Base-by-base conservation (phyloP, 345 rosid species). In the Acer negundo region DNA sequence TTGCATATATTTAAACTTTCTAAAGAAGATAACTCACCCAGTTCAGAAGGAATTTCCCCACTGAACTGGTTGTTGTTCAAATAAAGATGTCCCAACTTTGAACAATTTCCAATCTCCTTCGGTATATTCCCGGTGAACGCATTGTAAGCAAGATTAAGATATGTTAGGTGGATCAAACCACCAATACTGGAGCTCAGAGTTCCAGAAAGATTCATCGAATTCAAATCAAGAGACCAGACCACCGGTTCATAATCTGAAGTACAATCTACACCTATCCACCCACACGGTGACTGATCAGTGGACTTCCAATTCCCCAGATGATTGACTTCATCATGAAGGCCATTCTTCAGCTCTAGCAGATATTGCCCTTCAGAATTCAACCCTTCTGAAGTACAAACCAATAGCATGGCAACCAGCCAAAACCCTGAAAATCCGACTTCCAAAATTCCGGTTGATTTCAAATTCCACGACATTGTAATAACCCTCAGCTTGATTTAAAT, bases 181-280 rank as follows among this genome's bases (percentile, higher is more conserved):
- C 98, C 95, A 67, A 94, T 85, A 71, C 90, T 89, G 9, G 97
- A 88, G 49, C 87, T 87, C 71, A 94, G 69, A 59, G 81, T 82
- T 49, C 99, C 99, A 49, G 98, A 87, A 78, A 94, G 96, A 83
- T 94, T 94, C 95, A 85, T 86, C 3, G 84, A 87, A 72, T 72
- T 87, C 90, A 96, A 81, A 83, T 89, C 75, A 51, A 96, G 90
- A 81, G 88, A 77, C 86, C 82, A 75, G 67, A 95, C 97, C 15
- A 88, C 83, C 15, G 84, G 86, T 78, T 79, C 81, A 70, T 74
- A 76, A 51, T 78, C 84, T 2, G 78, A 49, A 75, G 86, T 84
- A 88, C 99, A 96, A 66, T 85, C 83, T 74, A 96, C 95, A 72
- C 99, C 97, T 46, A 72, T 78, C 99, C 99, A 96, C 17, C 72